These are phyloP conservation scores for Plasmodium vivax DNA, from an alignment of 169 alveolate genomes.

Conservation along the genomic window DNA sequence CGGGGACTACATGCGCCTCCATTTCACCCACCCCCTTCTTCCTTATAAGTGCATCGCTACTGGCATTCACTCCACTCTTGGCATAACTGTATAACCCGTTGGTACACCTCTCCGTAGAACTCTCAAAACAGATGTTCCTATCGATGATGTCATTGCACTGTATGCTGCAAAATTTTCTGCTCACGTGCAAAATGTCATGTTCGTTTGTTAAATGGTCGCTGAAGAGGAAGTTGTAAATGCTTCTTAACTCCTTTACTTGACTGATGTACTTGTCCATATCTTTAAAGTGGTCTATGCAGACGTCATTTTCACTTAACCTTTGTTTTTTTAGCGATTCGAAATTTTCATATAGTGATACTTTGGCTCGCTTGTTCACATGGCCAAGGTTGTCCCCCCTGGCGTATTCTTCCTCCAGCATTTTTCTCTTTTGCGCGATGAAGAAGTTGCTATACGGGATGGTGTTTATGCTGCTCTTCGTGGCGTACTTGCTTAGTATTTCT, in stretches of 20 bases:
- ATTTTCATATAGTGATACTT: constrained; percentile 5
- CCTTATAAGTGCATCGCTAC: background rate
- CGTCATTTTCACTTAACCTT: constrained; percentile 50
- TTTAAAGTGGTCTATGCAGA: constrained; percentile 74
- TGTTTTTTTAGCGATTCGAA: constrained; percentile 27
- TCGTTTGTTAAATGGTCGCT: constrained; percentile 18
- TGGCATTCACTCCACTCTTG: background rate
- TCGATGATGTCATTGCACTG: constrained; percentile 3
- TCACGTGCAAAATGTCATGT: constrained; percentile 49
- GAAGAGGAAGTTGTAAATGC: constrained; percentile 43
- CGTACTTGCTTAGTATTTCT: background rate
- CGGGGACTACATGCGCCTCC: background rate
- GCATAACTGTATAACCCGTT: background rate
- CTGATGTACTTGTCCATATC: constrained; percentile 63
- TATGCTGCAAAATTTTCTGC: constrained; percentile 59
- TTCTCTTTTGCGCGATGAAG: background rate
- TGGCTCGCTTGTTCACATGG: constrained; percentile 9
- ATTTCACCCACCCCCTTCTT: background rate
- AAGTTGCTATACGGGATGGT: constrained; percentile 46
- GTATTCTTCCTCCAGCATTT: background rate
- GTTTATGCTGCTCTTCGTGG: constrained; percentile 10
- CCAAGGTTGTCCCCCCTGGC: background rate
- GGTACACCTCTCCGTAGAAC: background rate
- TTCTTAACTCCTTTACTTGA: constrained; percentile 38
- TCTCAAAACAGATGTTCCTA: constrained; percentile 9